Evolutionary conservation across 441 rosid species (phyloP).

Genomic region (Viola pubescens): DNA sequence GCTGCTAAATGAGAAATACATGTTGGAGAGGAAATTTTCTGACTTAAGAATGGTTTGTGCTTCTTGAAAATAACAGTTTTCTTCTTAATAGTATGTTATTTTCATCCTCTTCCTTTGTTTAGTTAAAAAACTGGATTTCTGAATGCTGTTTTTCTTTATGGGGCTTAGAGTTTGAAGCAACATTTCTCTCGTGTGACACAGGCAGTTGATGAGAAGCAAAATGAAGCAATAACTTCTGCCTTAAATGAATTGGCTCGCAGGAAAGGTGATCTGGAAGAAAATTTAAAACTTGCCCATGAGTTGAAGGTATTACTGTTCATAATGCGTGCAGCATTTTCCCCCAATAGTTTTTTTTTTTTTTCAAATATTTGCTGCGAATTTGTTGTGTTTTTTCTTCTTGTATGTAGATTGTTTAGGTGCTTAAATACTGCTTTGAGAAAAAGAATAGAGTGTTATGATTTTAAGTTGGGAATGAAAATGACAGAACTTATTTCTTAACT

Average conservation of each 20-base stretch:
- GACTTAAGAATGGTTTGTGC: conserved; percentile 82
- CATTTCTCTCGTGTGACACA: conserved; percentile 20
- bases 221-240: conserved; percentile 69
- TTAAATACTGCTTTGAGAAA: no score
- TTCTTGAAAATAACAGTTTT: conserved; percentile 3
- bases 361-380: conserved; percentile 3
- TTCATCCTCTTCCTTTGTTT: neutral
- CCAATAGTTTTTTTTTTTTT: conserved; percentile 11
- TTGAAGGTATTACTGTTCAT: conserved; percentile 49
- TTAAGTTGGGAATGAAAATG: no score
- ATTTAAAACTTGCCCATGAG: conserved; percentile 69
- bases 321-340: neutral
- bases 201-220: conserved; percentile 91
- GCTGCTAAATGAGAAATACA: conserved; percentile 66
- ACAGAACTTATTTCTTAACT: no score
- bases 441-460: no score
- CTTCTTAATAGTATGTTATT: neutral
- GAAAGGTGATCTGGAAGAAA: conserved; percentile 79
- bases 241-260: conserved; percentile 62
- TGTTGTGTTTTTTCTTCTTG: conserved; percentile 2
- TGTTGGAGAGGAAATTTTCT: conserved; percentile 79
- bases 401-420: neutral
- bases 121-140: conserved; percentile 8
- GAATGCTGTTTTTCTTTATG: conserved; percentile 9
- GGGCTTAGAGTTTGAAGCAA: conserved; percentile 17